phyloP scores from a whole-genome alignment of 495 filamentous ascomycete species.

The Symbiotaphrina buchneri region DNA sequence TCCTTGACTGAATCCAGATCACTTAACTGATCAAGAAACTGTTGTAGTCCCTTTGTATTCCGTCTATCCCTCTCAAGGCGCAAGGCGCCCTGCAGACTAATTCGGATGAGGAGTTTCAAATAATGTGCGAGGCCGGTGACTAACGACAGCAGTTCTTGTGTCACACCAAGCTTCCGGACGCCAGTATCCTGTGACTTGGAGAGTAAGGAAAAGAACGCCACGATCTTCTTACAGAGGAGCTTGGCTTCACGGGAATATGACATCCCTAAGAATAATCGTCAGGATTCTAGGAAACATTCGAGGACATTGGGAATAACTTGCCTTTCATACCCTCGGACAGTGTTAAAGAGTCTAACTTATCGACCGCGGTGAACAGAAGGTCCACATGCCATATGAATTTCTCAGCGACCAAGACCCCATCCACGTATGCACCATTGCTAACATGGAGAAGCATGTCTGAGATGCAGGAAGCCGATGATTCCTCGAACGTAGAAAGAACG shows the following conservation, averaged over 20 bases:
- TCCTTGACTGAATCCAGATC: conserved; percentile 49
- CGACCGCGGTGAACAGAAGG: conserved; percentile 73
- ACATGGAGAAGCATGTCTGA: conserved; percentile 99
- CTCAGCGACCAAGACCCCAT: conserved; percentile 90
- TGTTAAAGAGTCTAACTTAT: conserved; percentile 58
- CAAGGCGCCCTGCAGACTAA: conserved; percentile 82
- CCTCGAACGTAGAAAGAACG: conserved; percentile 88
- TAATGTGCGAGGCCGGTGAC: conserved; percentile 97
- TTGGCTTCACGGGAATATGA: conserved; percentile 90
- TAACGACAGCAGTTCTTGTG: conserved; percentile 82
- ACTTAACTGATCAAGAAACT: conserved; percentile 62
- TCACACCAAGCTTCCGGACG: conserved; percentile 75
- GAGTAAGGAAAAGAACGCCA: conserved; percentile 86
- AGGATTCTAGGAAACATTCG: not conserved
- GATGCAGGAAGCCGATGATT: conserved; percentile 93
- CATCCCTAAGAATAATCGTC: conserved; percentile 28
- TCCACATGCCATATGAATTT: conserved; percentile 93
- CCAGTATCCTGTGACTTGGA: conserved; percentile 86
- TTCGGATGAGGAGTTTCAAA: conserved; percentile 90
- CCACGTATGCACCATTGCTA: conserved; percentile 90
- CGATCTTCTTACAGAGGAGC: conserved; percentile 96
- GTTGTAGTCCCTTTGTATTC: conserved; percentile 46
- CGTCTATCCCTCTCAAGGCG: conserved; percentile 72
- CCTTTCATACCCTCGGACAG: conserved; percentile 48
- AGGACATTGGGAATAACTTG: conserved; percentile 15